Evolutionary conservation across 331 rosid species (phyloP).

Genomic region (Arachis monticola): DNA sequence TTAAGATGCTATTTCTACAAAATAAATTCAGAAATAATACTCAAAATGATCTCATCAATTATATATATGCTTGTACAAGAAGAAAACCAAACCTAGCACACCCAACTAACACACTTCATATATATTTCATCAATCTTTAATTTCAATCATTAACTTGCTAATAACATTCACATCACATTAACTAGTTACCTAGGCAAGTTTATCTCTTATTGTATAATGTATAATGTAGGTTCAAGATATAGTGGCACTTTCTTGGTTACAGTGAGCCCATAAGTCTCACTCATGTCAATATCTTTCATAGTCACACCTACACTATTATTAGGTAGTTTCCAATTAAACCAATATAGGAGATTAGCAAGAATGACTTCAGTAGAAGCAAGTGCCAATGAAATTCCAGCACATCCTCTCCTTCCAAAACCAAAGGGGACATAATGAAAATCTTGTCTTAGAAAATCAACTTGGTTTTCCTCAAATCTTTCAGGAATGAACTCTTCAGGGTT

Average conservation of each 20-base stretch:
- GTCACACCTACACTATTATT: conserved; percentile 18
- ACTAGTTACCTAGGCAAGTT: too few relatives aligned
- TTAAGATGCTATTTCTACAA: too few relatives aligned
- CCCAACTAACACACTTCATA: too few relatives aligned
- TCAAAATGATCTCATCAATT: too few relatives aligned
- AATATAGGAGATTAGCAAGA: conserved; percentile 34
- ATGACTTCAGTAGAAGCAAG: conserved; percentile 10
- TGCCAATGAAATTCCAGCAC: conserved; percentile 37
- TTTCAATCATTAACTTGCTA: too few relatives aligned
- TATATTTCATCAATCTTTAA: too few relatives aligned
- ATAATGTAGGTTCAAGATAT: too few relatives aligned
- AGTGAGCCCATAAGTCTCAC: conserved; percentile 36
- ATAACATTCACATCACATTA: too few relatives aligned
- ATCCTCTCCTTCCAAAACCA: conserved; percentile 18
- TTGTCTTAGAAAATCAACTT: neutral
- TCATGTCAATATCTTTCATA: conserved; percentile 48
- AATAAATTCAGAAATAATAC: too few relatives aligned
- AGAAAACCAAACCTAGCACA: too few relatives aligned
- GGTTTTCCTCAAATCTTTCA: neutral
- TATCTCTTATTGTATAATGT: too few relatives aligned
- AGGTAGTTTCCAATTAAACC: conserved; percentile 43
- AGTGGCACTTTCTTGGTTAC: conserved; percentile 12
- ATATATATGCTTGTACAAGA: too few relatives aligned
- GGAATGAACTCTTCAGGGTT: neutral
- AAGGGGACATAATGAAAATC: neutral